These are phyloP conservation scores for Pichia cabralensis DNA, from an alignment of 805 yeast genomes.

Conservation along the genomic window DNA sequence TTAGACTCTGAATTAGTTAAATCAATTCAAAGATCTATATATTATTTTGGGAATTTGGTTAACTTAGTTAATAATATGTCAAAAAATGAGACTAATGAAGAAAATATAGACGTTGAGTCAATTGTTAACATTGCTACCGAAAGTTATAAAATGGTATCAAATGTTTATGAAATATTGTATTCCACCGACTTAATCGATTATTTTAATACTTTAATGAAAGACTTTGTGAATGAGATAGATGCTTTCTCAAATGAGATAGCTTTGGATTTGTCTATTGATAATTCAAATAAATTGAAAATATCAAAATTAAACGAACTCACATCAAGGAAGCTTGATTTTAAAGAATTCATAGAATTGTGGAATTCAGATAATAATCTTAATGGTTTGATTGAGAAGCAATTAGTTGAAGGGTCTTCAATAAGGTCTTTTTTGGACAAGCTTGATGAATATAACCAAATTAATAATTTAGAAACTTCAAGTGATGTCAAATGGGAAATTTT, in stretches of 20 bases:
- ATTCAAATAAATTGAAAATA: slow-evolving; percentile 24
- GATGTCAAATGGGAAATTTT: slow-evolving; percentile 31
- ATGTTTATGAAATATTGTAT: slow-evolving; percentile 19
- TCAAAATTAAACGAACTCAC: slow-evolving; percentile 23
- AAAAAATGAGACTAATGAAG: too few relatives aligned
- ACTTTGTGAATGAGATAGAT: slow-evolving; percentile 14
- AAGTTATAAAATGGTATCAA: slow-evolving; percentile 18
- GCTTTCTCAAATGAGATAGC: slow-evolving; percentile 1
- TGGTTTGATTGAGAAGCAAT: slow-evolving; percentile 26
- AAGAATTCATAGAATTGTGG: slow-evolving; percentile 29
- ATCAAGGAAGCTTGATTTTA: slow-evolving; percentile 21
- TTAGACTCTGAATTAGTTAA: background rate
- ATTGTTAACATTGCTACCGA: slow-evolving; percentile 20
- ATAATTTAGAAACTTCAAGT: slow-evolving; percentile 8
- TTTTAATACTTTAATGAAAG: background rate
- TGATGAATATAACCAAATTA: too few relatives aligned
- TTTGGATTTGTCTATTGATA: slow-evolving; percentile 6
- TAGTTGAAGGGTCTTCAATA: slow-evolving; percentile 35
- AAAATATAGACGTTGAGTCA: background rate
- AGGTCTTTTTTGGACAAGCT: slow-evolving; percentile 33
- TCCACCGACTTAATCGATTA: slow-evolving; percentile 4
- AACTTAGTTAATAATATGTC: too few relatives aligned
- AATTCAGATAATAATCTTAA: slow-evolving; percentile 16
- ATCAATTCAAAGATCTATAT: slow-evolving; percentile 15
- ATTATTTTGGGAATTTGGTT: too few relatives aligned